These are phyloP conservation scores for Phallus indusiatus DNA, from an alignment of 768 basidiomycete genomes.

Conservation along the genomic window DNA sequence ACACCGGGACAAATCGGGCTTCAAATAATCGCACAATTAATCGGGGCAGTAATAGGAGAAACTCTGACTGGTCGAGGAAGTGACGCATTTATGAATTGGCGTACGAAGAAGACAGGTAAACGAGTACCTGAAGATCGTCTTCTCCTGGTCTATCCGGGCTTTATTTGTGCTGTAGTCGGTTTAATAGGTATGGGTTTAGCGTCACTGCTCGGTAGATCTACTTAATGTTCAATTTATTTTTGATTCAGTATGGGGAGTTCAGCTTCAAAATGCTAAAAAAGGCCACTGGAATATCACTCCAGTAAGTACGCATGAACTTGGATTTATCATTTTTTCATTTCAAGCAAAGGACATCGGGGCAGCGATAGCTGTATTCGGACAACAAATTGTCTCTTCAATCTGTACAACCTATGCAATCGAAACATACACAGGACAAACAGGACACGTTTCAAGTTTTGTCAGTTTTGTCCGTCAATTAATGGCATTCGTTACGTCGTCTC, in stretches of 20 bases:
- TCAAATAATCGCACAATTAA: constrained; percentile 14
- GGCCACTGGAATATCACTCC: constrained; percentile 1
- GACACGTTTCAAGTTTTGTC: background rate
- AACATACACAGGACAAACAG: background rate
- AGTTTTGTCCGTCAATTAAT: background rate
- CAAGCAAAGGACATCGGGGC: background rate
- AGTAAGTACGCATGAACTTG: background rate
- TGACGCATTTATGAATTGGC: constrained; percentile 14
- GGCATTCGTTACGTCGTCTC: background rate
- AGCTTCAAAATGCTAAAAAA: background rate
- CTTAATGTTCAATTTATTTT: no score
- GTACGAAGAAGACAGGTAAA: constrained; percentile 12
- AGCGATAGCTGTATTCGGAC: background rate
- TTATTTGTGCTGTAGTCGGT: constrained; percentile 12
- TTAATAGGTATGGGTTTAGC: background rate
- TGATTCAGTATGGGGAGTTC: background rate
- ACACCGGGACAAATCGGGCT: constrained; percentile 15
- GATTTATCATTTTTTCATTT: background rate
- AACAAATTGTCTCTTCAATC: constrained; percentile 3
- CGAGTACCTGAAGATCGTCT: constrained; percentile 15
- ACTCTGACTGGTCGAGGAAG: constrained; percentile 14
- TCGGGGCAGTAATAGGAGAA: constrained; percentile 17
- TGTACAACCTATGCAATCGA: constrained; percentile 1
- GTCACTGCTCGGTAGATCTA: no score
- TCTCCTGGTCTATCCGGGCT: constrained; percentile 13